Evolutionary conservation across 768 basidiomycete species (phyloP).

Genomic region (Leccinum rimulosum): DNA sequence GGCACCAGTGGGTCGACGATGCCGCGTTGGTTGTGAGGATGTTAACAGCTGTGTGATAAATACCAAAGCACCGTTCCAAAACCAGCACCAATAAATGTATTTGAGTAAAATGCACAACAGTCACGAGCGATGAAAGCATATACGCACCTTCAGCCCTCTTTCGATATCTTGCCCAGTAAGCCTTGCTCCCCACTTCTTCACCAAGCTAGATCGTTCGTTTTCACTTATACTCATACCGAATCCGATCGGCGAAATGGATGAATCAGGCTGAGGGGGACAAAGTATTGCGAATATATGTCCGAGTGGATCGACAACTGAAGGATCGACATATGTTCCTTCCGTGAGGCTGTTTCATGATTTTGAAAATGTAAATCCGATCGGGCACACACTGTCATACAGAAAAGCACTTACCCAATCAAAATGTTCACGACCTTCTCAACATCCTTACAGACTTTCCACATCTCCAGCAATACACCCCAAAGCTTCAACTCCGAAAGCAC

Average conservation of each 20-base stretch:
- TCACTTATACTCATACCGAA: conserved; percentile 14
- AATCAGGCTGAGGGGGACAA: conserved; percentile 8
- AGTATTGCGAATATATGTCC: conserved; percentile 29
- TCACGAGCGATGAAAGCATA: not conserved
- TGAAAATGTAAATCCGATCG: not conserved
- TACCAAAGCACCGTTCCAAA: not conserved
- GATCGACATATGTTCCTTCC: conserved; percentile 26
- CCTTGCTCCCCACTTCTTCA: conserved; percentile 81
- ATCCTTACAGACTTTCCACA: conserved; percentile 26
- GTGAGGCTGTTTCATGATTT: conserved; percentile 16
- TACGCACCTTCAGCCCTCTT: conserved; percentile 63
- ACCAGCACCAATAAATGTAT: not conserved
- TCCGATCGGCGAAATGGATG: conserved; percentile 1
- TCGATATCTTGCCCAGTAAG: conserved; percentile 66
- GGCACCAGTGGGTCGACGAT: conserved; percentile 20
- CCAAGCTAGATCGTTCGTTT: conserved; percentile 50
- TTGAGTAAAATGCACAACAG: not conserved
- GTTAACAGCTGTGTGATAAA: conserved; percentile 18
- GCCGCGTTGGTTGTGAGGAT: conserved; percentile 16
- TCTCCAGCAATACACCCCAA: conserved; percentile 27
- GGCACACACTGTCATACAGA: not conserved
- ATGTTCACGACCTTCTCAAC: conserved; percentile 22
- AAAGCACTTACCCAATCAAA: conserved; percentile 24
- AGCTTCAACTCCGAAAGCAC: conserved; percentile 17
- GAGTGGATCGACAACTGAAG: conserved; percentile 26